These are phyloP conservation scores for Triticum turgidum DNA, from an alignment of 176 grass and related monocot genomes.

Conservation along the genomic window DNA sequence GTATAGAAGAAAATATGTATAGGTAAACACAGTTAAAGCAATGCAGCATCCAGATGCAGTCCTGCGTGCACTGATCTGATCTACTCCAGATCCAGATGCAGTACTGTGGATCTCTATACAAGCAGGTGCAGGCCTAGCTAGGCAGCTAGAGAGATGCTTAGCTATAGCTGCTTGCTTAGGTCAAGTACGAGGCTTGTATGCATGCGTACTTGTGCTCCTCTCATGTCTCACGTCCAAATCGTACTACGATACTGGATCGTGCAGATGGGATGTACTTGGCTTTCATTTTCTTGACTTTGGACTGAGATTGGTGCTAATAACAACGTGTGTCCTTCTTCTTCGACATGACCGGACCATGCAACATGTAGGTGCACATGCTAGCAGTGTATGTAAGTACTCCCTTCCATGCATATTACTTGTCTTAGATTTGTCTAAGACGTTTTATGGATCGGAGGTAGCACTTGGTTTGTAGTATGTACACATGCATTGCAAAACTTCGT, in stretches of 20 bases:
- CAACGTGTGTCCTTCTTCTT: background rate
- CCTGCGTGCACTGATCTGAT: background rate
- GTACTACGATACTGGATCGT: background rate
- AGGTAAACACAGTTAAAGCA: background rate
- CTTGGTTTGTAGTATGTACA: background rate
- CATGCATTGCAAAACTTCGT: background rate
- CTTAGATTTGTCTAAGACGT: too few species aligned
- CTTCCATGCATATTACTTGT: too few species aligned
- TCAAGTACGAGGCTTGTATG: slow-evolving; percentile 13
- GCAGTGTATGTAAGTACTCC: too few species aligned
- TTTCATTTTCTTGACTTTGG: background rate
- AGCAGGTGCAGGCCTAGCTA: slow-evolving; percentile 39
- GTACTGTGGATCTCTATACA: background rate
- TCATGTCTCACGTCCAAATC: slow-evolving; percentile 36
- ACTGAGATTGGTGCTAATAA: background rate
- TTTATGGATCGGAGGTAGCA: too few species aligned
- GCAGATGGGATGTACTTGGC: background rate
- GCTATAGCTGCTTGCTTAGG: slow-evolving; percentile 33
- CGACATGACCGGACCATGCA: background rate
- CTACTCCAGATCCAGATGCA: background rate
- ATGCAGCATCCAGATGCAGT: background rate
- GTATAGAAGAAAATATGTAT: background rate
- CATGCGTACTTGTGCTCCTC: slow-evolving; percentile 36
- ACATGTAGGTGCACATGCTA: background rate
- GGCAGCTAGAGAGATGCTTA: slow-evolving; percentile 29